These are phyloP conservation scores for Mucor sp. DNA, from an alignment of 371 early-diverging fungal genomes.

Conservation along the genomic window DNA sequence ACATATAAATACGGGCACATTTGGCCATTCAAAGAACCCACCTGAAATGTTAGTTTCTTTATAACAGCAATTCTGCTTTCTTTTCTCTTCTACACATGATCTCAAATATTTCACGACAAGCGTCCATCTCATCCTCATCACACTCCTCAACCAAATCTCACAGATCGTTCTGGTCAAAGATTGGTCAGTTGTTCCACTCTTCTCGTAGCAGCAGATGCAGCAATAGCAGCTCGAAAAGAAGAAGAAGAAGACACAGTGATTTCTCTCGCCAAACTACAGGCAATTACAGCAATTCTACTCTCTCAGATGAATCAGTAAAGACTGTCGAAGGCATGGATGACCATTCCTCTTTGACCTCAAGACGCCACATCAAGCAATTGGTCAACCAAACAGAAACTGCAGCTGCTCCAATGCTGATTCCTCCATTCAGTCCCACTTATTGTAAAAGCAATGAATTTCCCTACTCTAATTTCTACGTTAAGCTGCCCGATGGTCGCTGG, in stretches of 20 bases:
- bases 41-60: conserved; percentile 1
- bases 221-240: neutral
- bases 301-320: conserved; percentile 21
- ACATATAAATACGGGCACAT: conserved; percentile 12
- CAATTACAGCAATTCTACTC: conserved; percentile 16
- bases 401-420: conserved; percentile 27
- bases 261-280: conserved; percentile 10
- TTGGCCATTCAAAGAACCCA: neutral
- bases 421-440: conserved; percentile 53
- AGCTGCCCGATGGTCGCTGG: conserved; percentile 48
- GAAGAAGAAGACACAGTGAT: neutral
- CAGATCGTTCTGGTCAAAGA: conserved; percentile 22
- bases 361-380: conserved; percentile 28
- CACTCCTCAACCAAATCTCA: conserved; percentile 17
- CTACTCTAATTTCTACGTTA: conserved; percentile 52
- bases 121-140: conserved; percentile 8
- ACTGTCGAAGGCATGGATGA: conserved; percentile 8
- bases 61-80: neutral
- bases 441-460: conserved; percentile 46
- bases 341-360: neutral
- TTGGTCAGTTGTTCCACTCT: conserved; percentile 15
- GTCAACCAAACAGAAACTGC: conserved; percentile 9
- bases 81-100: neutral
- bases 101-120: neutral
- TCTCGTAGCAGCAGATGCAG: neutral